Conservation (phyloP, 768 basidiomycete species). For the Leccinum rimulosum region DNA sequence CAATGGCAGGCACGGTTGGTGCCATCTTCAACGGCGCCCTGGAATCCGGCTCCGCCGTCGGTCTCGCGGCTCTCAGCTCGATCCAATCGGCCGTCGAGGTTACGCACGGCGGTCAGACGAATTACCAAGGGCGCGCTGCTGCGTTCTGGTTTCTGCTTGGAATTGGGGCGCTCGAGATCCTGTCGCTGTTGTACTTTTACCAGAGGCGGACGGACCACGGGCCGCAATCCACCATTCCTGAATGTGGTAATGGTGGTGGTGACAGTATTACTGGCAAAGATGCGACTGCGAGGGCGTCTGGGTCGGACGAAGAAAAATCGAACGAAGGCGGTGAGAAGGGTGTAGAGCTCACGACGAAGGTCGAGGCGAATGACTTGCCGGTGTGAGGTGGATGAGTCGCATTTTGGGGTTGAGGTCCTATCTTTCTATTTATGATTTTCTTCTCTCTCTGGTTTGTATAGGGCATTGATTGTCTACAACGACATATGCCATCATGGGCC, state of each 20-base stretch:
- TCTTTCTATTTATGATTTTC: background rate
- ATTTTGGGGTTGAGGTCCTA: background rate
- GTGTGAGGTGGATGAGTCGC: background rate
- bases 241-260: background rate
- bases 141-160: conserved; percentile 45
- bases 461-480: no score
- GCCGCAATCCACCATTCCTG: background rate
- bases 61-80: conserved; percentile 47
- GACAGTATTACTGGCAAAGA: background rate
- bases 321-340: background rate
- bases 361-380: background rate
- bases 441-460: background rate
- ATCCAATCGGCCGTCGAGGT: conserved; percentile 46
- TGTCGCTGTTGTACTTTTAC: conserved; percentile 37
- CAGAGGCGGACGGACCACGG: conserved; percentile 15
- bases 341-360: background rate
- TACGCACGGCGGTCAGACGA: conserved; percentile 28
- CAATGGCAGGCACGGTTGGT: conserved; percentile 53
- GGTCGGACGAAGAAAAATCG: background rate
- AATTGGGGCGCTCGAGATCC: conserved; percentile 32
- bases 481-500: background rate
- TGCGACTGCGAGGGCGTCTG: background rate
- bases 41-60: conserved; percentile 51
- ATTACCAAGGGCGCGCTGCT: conserved; percentile 42
- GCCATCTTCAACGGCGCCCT: conserved; percentile 58